Evolutionary conservation across 2,329 filamentous ascomycete genomes (phyloP).

Genomic region (Amauroascus niger): DNA sequence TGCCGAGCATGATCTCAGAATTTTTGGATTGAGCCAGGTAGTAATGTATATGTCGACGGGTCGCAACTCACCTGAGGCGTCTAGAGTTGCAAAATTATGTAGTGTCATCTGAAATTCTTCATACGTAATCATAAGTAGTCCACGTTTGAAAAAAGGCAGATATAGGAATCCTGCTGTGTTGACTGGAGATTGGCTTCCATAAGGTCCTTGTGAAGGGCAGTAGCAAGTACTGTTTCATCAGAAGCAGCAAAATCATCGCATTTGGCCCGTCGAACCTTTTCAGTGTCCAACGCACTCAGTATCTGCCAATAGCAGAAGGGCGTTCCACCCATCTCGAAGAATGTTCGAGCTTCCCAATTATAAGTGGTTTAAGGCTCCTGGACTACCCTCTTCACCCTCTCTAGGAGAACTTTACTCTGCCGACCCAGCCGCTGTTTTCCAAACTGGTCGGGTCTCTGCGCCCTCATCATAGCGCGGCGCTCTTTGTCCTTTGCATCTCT

Average conservation of each 20-base stretch:
- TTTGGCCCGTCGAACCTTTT: neutral
- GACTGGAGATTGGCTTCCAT: neutral
- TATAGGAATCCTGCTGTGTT: too few relatives aligned
- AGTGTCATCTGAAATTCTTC: too few relatives aligned
- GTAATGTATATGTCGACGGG: too few relatives aligned
- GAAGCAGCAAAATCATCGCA: neutral
- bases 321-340: neutral
- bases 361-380: constrained; percentile 29
- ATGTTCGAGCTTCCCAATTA: neutral
- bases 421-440: constrained; percentile 71
- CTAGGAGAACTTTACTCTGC: constrained; percentile 67
- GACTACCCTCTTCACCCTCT: constrained; percentile 67
- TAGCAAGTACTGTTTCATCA: neutral
- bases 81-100: too few relatives aligned
- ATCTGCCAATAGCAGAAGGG: neutral
- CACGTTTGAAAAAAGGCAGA: too few relatives aligned
- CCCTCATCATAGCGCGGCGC: constrained; percentile 53
- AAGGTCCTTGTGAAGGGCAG: too few relatives aligned
- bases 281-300: neutral
- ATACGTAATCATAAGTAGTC: too few relatives aligned
- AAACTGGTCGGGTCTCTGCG: constrained; percentile 51
- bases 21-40: too few relatives aligned
- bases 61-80: too few relatives aligned
- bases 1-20: too few relatives aligned
- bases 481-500: constrained; percentile 64